A percentile compares a stretch with the other conserved stretches of the same genome.
Conservation (phyloP, 2,329 filamentous ascomycete species). For the Neurospora sp. region DNA sequence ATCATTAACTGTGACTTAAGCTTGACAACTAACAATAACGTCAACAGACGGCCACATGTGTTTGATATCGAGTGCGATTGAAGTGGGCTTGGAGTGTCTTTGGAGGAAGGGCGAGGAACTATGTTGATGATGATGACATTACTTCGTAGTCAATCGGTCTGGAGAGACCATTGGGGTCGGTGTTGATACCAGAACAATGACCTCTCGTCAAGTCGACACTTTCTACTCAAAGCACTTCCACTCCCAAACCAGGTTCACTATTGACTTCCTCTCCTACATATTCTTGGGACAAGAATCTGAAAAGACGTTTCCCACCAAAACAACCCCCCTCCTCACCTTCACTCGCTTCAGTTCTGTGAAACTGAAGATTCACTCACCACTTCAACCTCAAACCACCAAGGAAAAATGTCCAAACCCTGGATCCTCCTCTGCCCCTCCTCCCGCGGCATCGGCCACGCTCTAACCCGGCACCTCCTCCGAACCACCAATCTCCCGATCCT, state of each 20-base stretch:
- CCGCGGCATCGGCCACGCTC: slow-evolving; percentile 38
- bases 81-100: too few relatives aligned
- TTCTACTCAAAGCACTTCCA: too few relatives aligned
- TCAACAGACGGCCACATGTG: neutral
- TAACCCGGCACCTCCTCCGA: slow-evolving; percentile 39
- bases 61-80: neutral
- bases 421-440: slow-evolving; percentile 38
- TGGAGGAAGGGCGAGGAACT: neutral
- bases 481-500: slow-evolving; percentile 38
- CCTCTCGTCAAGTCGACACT: too few relatives aligned
- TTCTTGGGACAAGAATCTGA: neutral
- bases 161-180: too few relatives aligned
- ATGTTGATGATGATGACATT: neutral
- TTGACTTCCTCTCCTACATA: neutral
- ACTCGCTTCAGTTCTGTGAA: too few relatives aligned
- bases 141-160: neutral
- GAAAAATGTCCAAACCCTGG: slow-evolving; percentile 37
- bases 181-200: too few relatives aligned
- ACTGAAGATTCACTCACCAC: too few relatives aligned
- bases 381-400: neutral
- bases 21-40: neutral
- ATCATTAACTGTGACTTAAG: neutral
- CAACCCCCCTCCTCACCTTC: too few relatives aligned
- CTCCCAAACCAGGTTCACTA: neutral
- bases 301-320: neutral